Conservation (phyloP, 352 stramenopile genomes). For the Phytophthora palmivora region DNA sequence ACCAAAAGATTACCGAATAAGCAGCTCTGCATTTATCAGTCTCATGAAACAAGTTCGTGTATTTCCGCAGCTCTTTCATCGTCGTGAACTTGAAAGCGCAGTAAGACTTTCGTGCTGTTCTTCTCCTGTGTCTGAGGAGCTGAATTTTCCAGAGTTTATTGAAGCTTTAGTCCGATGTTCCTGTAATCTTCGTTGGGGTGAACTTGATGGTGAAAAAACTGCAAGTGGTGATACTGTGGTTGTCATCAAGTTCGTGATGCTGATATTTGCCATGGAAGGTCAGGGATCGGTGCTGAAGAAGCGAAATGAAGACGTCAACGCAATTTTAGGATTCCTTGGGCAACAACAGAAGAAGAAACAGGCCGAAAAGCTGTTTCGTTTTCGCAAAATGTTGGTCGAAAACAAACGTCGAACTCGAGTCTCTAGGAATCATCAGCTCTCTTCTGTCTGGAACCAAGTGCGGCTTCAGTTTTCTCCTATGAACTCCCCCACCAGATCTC, state of each 20-base stretch:
- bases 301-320: constrained; percentile 59
- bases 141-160: constrained; percentile 73
- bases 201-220: constrained; percentile 10
- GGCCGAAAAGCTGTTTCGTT: constrained; percentile 49
- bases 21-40: constrained; percentile 38
- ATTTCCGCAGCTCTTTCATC: constrained; percentile 69
- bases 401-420: constrained; percentile 28
- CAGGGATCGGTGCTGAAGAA: constrained; percentile 66
- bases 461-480: constrained; percentile 31
- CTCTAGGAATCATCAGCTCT: constrained; percentile 1
- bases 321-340: constrained; percentile 57
- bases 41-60: constrained; percentile 64
- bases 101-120: constrained; percentile 45
- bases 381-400: constrained; percentile 48
- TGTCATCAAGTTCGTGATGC: constrained; percentile 76
- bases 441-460: constrained; percentile 36
- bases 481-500: constrained; percentile 10
- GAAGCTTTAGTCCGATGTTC: constrained; percentile 66
- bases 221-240: constrained; percentile 29
- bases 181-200: constrained; percentile 50
- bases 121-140: constrained; percentile 25
- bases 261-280: constrained; percentile 83
- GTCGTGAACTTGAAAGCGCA: constrained; percentile 56
- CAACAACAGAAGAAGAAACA: constrained; percentile 50
- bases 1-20: constrained; percentile 38